Base-by-base conservation (phyloP, 192 early-diverging fungal species). In the Kickxella alabastrina region DNA sequence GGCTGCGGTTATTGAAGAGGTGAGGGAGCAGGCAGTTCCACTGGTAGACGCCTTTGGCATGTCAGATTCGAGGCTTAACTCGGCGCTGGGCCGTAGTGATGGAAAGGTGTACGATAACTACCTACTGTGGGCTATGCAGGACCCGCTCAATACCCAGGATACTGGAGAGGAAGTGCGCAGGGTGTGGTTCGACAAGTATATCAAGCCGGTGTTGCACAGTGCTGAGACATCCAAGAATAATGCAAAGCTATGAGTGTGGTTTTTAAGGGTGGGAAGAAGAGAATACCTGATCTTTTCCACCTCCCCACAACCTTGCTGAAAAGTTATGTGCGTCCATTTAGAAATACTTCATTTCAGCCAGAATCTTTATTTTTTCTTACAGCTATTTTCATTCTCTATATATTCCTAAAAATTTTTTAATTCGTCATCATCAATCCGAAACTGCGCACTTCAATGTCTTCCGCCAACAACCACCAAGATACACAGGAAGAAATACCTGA, bases 101-200 rank as follows among this genome's bases (percentile, higher is more conserved):
- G 90, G 89, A 41, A 79, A 83, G 49, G 85, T 89, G 17, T 94
- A 94, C 35, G 89, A 90, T 52, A 65, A 78, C 50, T 83, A 88
- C 67, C 75, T 86, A 15, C 59, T 85, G 69, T 83, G 80, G 83
- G 90, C 86, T 0, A 81, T 83, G 41, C 67, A 76, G 38, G 87
- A 92, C 24, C 90, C 90, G 4, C 66, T 89, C 46, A 92, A 92
- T 63, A 65, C 42, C 19, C 62, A 66, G 0, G 62, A 50, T 35
- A 26, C 52, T 10, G 71, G 64, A 13, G 4, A 39, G 14, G 52
- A 24, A 1, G 59, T 75, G 43, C 72, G 72, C 53, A 48, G 25
- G 4, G 55, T 57, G 13, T 75, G 72, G 72, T 75, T 67, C 27
- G 28, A 63, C 1, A 63, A 68, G 49, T 75, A 75, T 53, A 68